Evolutionary conservation across 345 rosid species (phyloP), one percentile per base, ranked within the genome.

Genomic region (Luvunga scandens): DNA sequence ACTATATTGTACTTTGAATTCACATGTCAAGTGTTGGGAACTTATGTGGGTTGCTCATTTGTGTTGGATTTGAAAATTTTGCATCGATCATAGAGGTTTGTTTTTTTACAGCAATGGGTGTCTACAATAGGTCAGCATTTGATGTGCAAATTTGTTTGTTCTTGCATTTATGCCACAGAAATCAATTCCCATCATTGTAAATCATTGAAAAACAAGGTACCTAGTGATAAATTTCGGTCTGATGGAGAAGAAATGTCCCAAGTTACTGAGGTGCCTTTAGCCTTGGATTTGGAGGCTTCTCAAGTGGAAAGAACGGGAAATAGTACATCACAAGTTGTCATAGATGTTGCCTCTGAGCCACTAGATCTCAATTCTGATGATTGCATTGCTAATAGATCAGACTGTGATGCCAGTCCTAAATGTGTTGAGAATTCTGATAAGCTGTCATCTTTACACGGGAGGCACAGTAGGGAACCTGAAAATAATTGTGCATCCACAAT

Each of bases 311-410:
- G 56, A 69, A 36, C 28, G n/a, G 79, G 56, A 36, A 82, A 73
- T 65, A 70, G 77, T 16, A 7, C n/a, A 42, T 60, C 78, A 2
- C 38, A 77, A 25, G 33, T 62, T 65, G 79, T 63, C 30, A 70
- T 60, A 66, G 77, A 75, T 71, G 50, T 31, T 77, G 73, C 69
- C 50, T 36, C 82, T 16, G 71, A 22, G 56, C 61, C 78, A 57
- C 80, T 91, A 64, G 90, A 82, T 83, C 91, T 87, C 75, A 85
- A 84, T 65, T 75, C 79, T 64, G 88, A 80, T 67, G 80, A 69
- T 70, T 67, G 79, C 57, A 30, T 62, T 38, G 57, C 72, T 33
- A 50, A 65, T 72, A 53, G 62, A 42, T 80, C 80, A 18, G 66
- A 50, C 9, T 25, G 73, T 45, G 42, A 66, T 31, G 82, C 25